A percentile compares a stretch with the other conserved stretches of the same genome.
These are phyloP conservation scores for Calonectria hawksworthii DNA, from an alignment of 2,329 filamentous ascomycete species.

Conservation along the genomic window DNA sequence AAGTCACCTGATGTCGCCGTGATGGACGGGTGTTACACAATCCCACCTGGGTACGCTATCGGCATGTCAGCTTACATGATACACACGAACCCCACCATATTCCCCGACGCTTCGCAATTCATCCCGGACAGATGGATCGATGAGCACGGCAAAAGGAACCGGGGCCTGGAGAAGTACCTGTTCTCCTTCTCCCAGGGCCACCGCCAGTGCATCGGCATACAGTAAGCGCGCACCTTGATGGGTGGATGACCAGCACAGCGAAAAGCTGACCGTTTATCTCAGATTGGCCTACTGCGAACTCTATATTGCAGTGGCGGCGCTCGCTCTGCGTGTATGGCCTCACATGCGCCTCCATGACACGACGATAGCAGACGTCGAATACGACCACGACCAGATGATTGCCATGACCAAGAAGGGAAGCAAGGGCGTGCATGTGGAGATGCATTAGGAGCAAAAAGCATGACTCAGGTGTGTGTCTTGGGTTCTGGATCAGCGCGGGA, in stretches of 20 bases:
- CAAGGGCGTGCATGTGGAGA: slow-evolving; percentile 7
- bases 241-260: not conserved
- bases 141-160: slow-evolving; percentile 36
- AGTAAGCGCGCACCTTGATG: slow-evolving; percentile 21
- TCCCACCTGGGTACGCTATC: slow-evolving; percentile 53
- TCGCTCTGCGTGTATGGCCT: slow-evolving; percentile 39
- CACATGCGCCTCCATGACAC: slow-evolving; percentile 11
- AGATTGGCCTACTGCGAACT: slow-evolving; percentile 45
- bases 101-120: slow-evolving; percentile 51
- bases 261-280: slow-evolving; percentile 13
- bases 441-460: slow-evolving; percentile 1
- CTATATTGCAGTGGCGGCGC: slow-evolving; percentile 37
- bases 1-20: not conserved
- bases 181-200: slow-evolving; percentile 56
- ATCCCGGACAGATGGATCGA: slow-evolving; percentile 55
- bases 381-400: slow-evolving; percentile 25
- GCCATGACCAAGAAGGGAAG: slow-evolving; percentile 19
- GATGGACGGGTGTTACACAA: slow-evolving; percentile 34
- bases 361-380: slow-evolving; percentile 17
- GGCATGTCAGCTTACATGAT: slow-evolving; percentile 53
- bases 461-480: not conserved
- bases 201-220: slow-evolving; percentile 53
- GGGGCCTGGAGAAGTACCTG: slow-evolving; percentile 49
- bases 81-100: slow-evolving; percentile 49
- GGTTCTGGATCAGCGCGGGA: not conserved